A percentile compares a stretch with the other conserved stretches of the same genome.
phyloP scores from a whole-genome alignment of 2,329 filamentous ascomycete genomes.

The Alternaria consortialis region DNA sequence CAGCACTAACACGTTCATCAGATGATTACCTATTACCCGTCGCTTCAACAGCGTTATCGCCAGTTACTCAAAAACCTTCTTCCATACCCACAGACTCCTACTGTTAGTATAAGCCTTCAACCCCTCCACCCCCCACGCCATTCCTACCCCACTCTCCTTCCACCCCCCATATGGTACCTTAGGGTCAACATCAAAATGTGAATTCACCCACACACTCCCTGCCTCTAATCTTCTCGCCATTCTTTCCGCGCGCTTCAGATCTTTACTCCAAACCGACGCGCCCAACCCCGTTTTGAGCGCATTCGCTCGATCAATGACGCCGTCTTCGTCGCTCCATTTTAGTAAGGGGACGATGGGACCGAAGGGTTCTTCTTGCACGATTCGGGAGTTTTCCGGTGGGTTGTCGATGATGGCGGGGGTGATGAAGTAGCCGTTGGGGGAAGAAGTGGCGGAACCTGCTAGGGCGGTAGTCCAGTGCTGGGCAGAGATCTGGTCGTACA shows the following conservation, averaged over 20 bases:
- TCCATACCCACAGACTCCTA: neutral
- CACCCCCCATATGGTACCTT: conserved; percentile 71
- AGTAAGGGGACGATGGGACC: neutral
- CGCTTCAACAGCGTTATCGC: too few relatives aligned
- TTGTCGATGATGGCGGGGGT: conserved; percentile 61
- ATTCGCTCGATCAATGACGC: conserved; percentile 58
- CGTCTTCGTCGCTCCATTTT: conserved; percentile 61
- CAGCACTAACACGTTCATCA: too few relatives aligned
- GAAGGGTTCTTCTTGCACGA: neutral
- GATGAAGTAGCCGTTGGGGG: conserved; percentile 64
- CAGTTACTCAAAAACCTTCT: neutral
- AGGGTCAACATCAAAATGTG: conserved; percentile 44
- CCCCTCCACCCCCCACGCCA: conserved; percentile 63
- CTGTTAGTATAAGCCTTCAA: conserved; percentile 33
- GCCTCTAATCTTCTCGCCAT: conserved; percentile 59
- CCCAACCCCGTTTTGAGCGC: conserved; percentile 44
- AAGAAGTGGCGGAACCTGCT: conserved; percentile 60
- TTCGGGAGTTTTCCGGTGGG: conserved; percentile 57
- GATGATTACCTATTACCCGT: neutral
- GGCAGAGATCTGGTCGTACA: neutral
- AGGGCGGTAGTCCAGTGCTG: neutral
- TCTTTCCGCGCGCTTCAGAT: conserved; percentile 46
- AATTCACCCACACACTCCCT: conserved; percentile 62
- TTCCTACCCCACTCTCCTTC: conserved; percentile 79
- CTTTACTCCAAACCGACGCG: neutral